Conservation (phyloP, 2,329 filamentous ascomycete species). For the Colletotrichum destructivum region DNA sequence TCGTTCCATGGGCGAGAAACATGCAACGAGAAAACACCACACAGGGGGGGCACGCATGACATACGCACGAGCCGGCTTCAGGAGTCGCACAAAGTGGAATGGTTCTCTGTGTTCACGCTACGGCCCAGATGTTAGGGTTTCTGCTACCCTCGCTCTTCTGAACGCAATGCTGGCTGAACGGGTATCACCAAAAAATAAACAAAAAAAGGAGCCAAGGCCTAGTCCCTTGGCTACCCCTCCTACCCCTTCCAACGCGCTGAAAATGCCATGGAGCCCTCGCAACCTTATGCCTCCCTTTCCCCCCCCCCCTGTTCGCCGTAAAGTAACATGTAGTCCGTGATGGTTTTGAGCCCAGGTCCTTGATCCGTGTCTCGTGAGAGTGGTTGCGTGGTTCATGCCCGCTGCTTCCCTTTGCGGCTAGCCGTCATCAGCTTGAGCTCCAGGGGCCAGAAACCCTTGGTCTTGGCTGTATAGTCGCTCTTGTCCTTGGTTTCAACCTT, state of each 20-base stretch:
- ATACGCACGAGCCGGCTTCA: not conserved
- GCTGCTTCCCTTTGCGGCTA: constrained; percentile 66
- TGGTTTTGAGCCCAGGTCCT: not conserved
- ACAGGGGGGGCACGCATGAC: no score
- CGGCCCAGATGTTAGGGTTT: not conserved
- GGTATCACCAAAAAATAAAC: constrained; percentile 36
- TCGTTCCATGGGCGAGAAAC: not conserved
- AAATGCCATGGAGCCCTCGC: constrained; percentile 32
- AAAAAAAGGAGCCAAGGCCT: not conserved
- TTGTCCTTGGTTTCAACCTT: constrained; percentile 67
- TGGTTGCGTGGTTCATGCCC: constrained; percentile 17
- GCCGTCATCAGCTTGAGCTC: constrained; percentile 75
- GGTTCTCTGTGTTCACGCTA: constrained; percentile 13
- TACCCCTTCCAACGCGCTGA: constrained; percentile 22
- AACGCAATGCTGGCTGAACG: constrained; percentile 32
- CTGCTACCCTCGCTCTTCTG: constrained; percentile 9
- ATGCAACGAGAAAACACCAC: not conserved
- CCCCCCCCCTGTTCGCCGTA: constrained; percentile 4
- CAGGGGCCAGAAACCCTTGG: constrained; percentile 70
- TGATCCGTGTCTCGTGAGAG: constrained; percentile 1
- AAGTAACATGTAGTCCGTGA: constrained; percentile 6
- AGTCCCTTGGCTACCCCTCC: not conserved
- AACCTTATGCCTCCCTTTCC: constrained; percentile 15
- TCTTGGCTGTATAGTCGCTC: constrained; percentile 58
- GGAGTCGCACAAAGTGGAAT: not conserved